Evolutionary conservation across 371 early-diverging fungal genomes (phyloP).

Genomic region (Catenaria anguillulae): DNA sequence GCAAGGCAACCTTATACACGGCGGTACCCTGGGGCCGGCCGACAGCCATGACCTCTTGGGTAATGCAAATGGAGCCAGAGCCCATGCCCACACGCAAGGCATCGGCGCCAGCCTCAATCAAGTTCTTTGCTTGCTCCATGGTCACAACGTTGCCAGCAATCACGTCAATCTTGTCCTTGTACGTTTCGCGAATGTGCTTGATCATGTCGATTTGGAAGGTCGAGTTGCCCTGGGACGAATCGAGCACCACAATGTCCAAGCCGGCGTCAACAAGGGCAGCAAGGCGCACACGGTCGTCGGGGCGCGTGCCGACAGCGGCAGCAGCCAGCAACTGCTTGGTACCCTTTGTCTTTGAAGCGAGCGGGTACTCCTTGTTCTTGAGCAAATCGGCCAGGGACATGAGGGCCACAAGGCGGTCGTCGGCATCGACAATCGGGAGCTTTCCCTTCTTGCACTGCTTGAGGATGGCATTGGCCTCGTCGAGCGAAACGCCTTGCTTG

Average conservation of each 20-base stretch:
- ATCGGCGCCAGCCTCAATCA: slow-evolving; percentile 91
- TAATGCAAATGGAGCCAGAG: slow-evolving; percentile 92
- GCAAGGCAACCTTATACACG: slow-evolving; percentile 84
- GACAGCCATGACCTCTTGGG: slow-evolving; percentile 96
- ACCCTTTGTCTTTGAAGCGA: slow-evolving; percentile 62
- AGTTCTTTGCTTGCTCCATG: slow-evolving; percentile 76
- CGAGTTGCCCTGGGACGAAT: slow-evolving; percentile 90
- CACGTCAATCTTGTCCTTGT: slow-evolving; percentile 53
- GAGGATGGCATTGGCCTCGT: slow-evolving; percentile 79
- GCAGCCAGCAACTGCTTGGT: slow-evolving; percentile 85
- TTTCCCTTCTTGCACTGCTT: slow-evolving; percentile 86
- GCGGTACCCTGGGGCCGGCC: slow-evolving; percentile 97
- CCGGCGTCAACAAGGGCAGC: slow-evolving; percentile 78
- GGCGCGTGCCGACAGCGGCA: slow-evolving; percentile 87
- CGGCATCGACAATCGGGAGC: slow-evolving; percentile 77
- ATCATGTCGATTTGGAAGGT: slow-evolving; percentile 86
- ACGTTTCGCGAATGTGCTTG: slow-evolving; percentile 69
- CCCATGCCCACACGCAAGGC: slow-evolving; percentile 95
- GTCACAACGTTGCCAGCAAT: slow-evolving; percentile 96
- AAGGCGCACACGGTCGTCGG: slow-evolving; percentile 72
- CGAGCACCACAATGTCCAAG: slow-evolving; percentile 82
- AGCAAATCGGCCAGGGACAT: slow-evolving; percentile 85
- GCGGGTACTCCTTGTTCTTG: slow-evolving; percentile 88
- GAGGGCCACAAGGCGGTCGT: slow-evolving; percentile 73
- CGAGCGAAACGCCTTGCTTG: slow-evolving; percentile 65